Percentiles rank a stretch among this genome's conserved stretches.
These are phyloP conservation scores for Tricholoma flavovirens DNA, from an alignment of 768 basidiomycete species.

Conservation along the genomic window DNA sequence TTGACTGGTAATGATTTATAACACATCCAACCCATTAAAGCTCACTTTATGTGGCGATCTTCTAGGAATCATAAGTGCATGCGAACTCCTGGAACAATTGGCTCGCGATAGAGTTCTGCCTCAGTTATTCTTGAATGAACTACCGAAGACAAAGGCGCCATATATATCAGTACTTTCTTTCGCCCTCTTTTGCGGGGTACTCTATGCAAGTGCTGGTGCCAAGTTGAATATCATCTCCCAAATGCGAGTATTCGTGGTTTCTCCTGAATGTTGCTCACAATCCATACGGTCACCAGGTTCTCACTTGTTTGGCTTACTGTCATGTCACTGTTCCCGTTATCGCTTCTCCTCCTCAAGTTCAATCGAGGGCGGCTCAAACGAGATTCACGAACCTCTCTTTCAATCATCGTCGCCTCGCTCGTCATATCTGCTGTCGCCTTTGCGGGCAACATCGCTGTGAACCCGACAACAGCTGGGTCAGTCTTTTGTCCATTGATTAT, in stretches of 20 bases:
- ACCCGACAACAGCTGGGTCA: constrained; percentile 51
- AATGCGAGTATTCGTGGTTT: constrained; percentile 34
- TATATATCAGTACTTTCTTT: constrained; percentile 50
- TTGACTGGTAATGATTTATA: constrained; percentile 46
- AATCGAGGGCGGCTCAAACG: constrained; percentile 57
- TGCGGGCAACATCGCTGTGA: constrained; percentile 55
- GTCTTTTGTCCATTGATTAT: constrained; percentile 11
- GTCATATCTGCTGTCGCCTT: constrained; percentile 38
- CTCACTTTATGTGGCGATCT: neutral
- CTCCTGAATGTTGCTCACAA: neutral
- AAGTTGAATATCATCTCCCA: constrained; percentile 49
- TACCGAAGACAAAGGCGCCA: constrained; percentile 47
- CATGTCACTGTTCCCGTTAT: constrained; percentile 59
- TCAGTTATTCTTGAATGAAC: constrained; percentile 35
- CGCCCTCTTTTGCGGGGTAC: constrained; percentile 37
- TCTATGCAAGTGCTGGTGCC: constrained; percentile 58
- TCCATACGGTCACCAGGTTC: constrained; percentile 36
- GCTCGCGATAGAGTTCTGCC: constrained; percentile 60
- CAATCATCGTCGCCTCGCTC: constrained; percentile 36
- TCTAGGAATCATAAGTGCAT: constrained; percentile 51
- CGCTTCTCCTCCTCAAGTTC: constrained; percentile 56
- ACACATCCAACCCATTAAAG: neutral
- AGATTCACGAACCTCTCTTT: constrained; percentile 31
- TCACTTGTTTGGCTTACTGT: constrained; percentile 62
- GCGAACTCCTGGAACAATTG: constrained; percentile 53